Evolutionary conservation across 129 eudicot species (phyloP).

Genomic region (Helianthus tuberosus): DNA sequence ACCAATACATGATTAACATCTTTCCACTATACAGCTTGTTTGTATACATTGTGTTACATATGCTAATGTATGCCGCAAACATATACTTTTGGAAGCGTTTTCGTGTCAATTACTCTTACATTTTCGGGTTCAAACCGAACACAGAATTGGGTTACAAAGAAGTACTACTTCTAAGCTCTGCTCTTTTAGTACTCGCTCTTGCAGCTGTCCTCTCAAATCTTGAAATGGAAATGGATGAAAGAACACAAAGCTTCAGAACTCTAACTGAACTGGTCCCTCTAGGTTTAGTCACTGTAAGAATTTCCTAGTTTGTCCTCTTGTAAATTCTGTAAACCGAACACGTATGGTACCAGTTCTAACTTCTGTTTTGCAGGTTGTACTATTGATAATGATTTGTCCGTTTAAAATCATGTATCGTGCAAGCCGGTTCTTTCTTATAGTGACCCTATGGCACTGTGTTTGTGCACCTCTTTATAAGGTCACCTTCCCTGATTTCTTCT

Average conservation of each 20-base stretch:
- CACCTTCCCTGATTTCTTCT: slow-evolving; percentile 35
- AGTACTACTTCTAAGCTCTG: slow-evolving; percentile 69
- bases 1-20: slow-evolving; percentile 58
- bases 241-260: slow-evolving; percentile 36
- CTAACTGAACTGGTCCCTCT: slow-evolving; percentile 64
- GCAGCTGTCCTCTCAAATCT: slow-evolving; percentile 69
- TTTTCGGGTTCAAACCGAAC: slow-evolving; percentile 60
- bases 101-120: slow-evolving; percentile 64
- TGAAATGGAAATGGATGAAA: slow-evolving; percentile 68
- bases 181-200: slow-evolving; percentile 61
- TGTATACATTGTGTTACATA: slow-evolving; percentile 57
- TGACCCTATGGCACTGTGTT: slow-evolving; percentile 24
- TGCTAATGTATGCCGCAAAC: slow-evolving; percentile 61
- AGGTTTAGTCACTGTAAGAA: slow-evolving; percentile 50
- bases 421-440: slow-evolving; percentile 36
- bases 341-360: neutral
- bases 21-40: slow-evolving; percentile 57
- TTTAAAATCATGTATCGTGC: slow-evolving; percentile 40
- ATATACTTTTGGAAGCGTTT: slow-evolving; percentile 68
- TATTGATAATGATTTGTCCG: slow-evolving; percentile 36
- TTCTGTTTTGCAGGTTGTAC: slow-evolving; percentile 46
- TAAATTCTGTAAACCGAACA: neutral
- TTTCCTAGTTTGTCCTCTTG: neutral
- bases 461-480: slow-evolving; percentile 40
- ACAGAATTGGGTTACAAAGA: slow-evolving; percentile 66